A percentile compares a stretch with the other conserved stretches of the same genome.
Evolutionary conservation across 1,284 basidiomycete species (phyloP).

Genomic region (Cryptococcus sp.): DNA sequence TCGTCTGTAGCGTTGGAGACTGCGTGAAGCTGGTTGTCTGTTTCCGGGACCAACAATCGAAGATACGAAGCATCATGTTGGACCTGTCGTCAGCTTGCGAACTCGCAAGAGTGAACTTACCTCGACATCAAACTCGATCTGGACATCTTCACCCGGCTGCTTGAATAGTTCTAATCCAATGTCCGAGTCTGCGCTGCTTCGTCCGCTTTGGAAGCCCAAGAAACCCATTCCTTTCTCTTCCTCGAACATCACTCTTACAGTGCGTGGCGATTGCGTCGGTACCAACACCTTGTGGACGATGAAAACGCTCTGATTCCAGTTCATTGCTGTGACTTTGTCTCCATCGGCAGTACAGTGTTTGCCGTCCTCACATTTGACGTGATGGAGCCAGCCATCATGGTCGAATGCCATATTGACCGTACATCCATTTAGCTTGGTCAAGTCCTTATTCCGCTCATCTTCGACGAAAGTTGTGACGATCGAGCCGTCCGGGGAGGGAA

Average conservation of each 20-base stretch:
- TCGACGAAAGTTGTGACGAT: constrained; percentile 17
- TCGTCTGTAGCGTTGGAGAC: constrained; percentile 22
- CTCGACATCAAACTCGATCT: constrained; percentile 41
- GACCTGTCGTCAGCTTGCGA: constrained; percentile 23
- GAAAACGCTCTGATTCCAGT: constrained; percentile 47
- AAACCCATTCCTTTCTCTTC: constrained; percentile 44
- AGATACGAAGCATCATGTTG: constrained; percentile 36
- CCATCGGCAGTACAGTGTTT: constrained; percentile 36
- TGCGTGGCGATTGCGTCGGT: constrained; percentile 18
- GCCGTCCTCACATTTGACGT: constrained; percentile 48
- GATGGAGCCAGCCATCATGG: constrained; percentile 43
- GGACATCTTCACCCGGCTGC: constrained; percentile 14
- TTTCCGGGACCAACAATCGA: constrained; percentile 38
- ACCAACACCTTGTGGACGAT: constrained; percentile 21
- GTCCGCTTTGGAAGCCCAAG: constrained; percentile 34
- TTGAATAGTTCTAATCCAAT: constrained; percentile 35
- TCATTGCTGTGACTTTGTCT: constrained; percentile 35
- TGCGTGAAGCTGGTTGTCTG: constrained; percentile 29
- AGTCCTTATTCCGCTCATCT: constrained; percentile 41
- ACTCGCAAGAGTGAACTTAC: constrained; percentile 19
- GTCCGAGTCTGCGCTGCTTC: neutral
- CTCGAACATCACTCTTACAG: constrained; percentile 33
- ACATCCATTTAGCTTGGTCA: constrained; percentile 45
- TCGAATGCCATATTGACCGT: constrained; percentile 47
- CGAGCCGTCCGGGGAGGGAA: constrained; percentile 11